Conservation (phyloP, 2,329 filamentous ascomycete genomes). For the Aspergillus sclerotialis region DNA sequence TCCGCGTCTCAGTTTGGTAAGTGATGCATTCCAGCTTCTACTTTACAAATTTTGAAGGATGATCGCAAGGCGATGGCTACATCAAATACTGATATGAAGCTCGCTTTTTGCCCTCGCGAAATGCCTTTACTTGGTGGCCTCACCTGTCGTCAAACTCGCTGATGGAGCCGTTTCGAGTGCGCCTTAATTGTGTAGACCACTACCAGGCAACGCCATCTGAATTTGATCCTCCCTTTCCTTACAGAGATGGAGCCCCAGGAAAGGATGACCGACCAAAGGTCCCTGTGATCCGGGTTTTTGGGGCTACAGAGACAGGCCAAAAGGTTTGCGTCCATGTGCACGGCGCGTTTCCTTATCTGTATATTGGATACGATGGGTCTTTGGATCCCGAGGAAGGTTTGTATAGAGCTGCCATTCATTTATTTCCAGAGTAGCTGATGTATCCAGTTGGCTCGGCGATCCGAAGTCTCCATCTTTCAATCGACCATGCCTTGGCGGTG, state of each 20-base stretch:
- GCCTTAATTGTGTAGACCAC: slow-evolving; percentile 91
- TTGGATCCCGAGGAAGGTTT: slow-evolving; percentile 61
- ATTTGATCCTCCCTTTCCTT: slow-evolving; percentile 73
- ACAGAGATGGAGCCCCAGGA: slow-evolving; percentile 53
- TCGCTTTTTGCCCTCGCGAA: slow-evolving; percentile 6
- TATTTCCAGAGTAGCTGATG: slow-evolving; percentile 7
- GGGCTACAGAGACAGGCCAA: slow-evolving; percentile 87
- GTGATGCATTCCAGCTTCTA: slow-evolving; percentile 6
- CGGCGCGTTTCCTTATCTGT: slow-evolving; percentile 93
- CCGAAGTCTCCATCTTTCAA: slow-evolving; percentile 70
- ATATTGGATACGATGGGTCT: slow-evolving; percentile 72
- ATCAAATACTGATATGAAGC: slow-evolving; percentile 4
- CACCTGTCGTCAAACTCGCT: slow-evolving; percentile 12
- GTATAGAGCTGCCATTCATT: slow-evolving; percentile 16
- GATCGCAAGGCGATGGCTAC: neutral
- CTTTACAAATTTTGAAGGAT: slow-evolving; percentile 3
- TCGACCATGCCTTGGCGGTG: slow-evolving; percentile 81
- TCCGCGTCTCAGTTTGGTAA: slow-evolving; percentile 15
- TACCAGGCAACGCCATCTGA: slow-evolving; percentile 75
- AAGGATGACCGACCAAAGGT: slow-evolving; percentile 62
- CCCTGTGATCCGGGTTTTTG: slow-evolving; percentile 84
- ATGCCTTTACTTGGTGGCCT: slow-evolving; percentile 20
- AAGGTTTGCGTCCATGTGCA: slow-evolving; percentile 95
- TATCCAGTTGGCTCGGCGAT: slow-evolving; percentile 65
- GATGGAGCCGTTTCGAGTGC: slow-evolving; percentile 78